These are phyloP conservation scores for Beta macrorhiza DNA, from an alignment of 179 eudicot genomes.

Conservation along the genomic window DNA sequence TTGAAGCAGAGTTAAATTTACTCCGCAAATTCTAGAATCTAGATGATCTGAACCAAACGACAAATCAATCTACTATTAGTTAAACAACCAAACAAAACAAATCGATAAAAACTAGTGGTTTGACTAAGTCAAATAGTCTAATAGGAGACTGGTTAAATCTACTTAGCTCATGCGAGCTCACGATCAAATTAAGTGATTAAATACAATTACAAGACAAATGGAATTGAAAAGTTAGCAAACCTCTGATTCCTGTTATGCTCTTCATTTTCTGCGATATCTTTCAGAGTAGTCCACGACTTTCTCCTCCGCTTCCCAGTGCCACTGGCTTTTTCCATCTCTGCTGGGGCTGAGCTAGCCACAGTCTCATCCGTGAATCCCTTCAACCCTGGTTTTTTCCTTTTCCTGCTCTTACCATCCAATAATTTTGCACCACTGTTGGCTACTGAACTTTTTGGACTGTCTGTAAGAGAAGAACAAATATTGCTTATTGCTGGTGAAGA, in stretches of 20 bases:
- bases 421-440: constrained; percentile 36
- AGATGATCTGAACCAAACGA: too few species aligned
- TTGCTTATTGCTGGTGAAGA: constrained; percentile 26
- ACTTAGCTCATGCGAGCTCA: background rate
- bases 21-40: too few species aligned
- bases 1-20: too few species aligned
- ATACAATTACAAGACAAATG: constrained; percentile 41
- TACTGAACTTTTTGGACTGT: constrained; percentile 40
- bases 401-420: constrained; percentile 64
- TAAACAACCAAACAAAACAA: too few species aligned
- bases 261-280: constrained; percentile 65
- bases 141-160: too few species aligned
- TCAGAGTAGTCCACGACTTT: constrained; percentile 71
- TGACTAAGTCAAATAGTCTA: too few species aligned
- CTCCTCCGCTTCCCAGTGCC: constrained; percentile 46
- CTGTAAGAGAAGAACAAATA: constrained; percentile 11
- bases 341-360: constrained; percentile 29
- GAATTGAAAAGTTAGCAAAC: constrained; percentile 45
- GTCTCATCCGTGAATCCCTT: constrained; percentile 45
- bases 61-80: too few species aligned
- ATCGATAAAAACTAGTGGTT: too few species aligned
- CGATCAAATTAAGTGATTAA: background rate
- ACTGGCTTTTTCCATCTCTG: constrained; percentile 33
- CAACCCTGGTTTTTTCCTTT: constrained; percentile 48
- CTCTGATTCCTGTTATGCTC: constrained; percentile 40